Evolutionary conservation across 2,329 filamentous ascomycete genomes (phyloP).

Genomic region (Penicillium sp.): DNA sequence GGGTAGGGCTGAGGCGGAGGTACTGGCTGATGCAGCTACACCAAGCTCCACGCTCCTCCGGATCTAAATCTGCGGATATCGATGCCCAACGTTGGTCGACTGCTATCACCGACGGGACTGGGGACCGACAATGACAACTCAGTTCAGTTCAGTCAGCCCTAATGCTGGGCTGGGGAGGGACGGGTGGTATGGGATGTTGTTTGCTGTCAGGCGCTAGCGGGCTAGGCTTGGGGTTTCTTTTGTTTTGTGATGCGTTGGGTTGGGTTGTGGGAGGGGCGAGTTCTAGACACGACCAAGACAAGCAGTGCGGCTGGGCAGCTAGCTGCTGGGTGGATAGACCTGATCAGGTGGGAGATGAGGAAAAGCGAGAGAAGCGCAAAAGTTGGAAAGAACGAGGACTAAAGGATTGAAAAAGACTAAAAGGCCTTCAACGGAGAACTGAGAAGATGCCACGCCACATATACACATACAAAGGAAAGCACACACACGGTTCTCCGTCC

Average conservation of each 20-base stretch:
- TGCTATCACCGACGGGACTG: not conserved
- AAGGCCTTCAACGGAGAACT: constrained; percentile 11
- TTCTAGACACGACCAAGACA: constrained; percentile 4
- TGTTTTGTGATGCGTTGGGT: not conserved
- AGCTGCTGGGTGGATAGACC: no score
- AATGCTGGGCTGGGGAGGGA: not conserved
- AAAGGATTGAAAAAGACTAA: constrained; percentile 4
- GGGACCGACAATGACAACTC: not conserved
- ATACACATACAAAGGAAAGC: constrained; percentile 16
- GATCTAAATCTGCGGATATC: constrained; percentile 18
- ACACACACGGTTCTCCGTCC: constrained; percentile 19
- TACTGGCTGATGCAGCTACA: constrained; percentile 2
- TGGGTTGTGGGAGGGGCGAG: not conserved
- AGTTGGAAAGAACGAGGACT: constrained; percentile 6
- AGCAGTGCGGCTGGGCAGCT: not conserved
- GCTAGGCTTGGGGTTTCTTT: not conserved
- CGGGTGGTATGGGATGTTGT: not conserved
- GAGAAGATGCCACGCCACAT: constrained; percentile 19
- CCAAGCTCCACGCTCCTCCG: not conserved
- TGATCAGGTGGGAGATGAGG: constrained; percentile 1
- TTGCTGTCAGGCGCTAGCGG: not conserved
- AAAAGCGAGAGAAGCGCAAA: not conserved
- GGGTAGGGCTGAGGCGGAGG: constrained; percentile 24
- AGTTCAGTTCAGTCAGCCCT: not conserved
- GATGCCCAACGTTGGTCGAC: constrained; percentile 22